Conservation (phyloP, 2,329 filamentous ascomycete genomes). For the Cladosporium halotolerans region DNA sequence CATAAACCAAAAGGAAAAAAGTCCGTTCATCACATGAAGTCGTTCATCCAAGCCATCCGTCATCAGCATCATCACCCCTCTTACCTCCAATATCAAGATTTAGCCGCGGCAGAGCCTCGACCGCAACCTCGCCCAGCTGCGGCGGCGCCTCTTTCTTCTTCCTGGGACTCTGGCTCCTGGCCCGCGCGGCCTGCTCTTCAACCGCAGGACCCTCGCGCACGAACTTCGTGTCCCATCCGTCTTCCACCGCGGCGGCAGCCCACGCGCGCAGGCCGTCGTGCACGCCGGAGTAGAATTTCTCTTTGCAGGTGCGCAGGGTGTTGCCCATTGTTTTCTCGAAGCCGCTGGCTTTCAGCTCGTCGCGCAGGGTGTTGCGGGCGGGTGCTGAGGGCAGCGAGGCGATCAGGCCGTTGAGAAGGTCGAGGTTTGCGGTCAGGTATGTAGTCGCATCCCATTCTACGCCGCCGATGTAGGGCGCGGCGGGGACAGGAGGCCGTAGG, state of each 20-base stretch:
- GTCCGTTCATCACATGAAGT: neutral
- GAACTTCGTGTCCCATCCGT: constrained; percentile 77
- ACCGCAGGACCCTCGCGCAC: constrained; percentile 67
- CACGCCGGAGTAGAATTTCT: constrained; percentile 91
- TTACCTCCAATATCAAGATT: constrained; percentile 20
- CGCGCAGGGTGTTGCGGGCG: constrained; percentile 72
- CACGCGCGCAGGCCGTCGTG: constrained; percentile 85
- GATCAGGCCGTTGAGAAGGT: constrained; percentile 84
- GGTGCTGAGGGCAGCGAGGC: constrained; percentile 65
- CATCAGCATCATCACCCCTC: constrained; percentile 17
- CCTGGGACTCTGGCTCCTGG: constrained; percentile 30
- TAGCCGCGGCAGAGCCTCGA: constrained; percentile 18
- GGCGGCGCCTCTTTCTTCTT: constrained; percentile 27
- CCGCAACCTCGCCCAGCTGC: constrained; percentile 16
- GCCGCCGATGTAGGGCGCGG: constrained; percentile 90
- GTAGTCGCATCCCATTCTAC: constrained; percentile 99
- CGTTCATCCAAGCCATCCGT: constrained; percentile 29
- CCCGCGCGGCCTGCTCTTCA: constrained; percentile 37
- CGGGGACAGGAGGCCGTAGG: constrained; percentile 81
- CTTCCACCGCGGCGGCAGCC: constrained; percentile 79
- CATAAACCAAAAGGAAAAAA: neutral
- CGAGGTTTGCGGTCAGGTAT: constrained; percentile 86
- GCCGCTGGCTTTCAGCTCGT: constrained; percentile 71
- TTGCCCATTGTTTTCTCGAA: constrained; percentile 86
- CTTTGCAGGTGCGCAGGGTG: constrained; percentile 84